Evolutionary conservation across 495 filamentous ascomycete species (phyloP).

Genomic region (Tuber magnatum): DNA sequence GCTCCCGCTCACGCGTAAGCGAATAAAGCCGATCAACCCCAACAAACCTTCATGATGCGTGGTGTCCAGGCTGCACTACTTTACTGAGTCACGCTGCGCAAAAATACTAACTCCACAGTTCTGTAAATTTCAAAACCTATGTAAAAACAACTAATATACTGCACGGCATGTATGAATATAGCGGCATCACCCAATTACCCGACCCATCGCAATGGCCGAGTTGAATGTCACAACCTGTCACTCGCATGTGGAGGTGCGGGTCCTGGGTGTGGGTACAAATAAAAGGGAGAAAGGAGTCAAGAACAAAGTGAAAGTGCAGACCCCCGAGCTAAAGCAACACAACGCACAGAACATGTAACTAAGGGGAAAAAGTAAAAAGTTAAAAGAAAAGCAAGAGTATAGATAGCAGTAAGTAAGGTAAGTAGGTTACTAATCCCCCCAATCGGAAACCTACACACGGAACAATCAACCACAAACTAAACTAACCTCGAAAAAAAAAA

Average conservation of each 20-base stretch:
- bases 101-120: neutral
- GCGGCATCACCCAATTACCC: neutral
- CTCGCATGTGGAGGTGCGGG: neutral
- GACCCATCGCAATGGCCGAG: neutral
- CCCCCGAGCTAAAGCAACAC: neutral
- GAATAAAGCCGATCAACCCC: neutral
- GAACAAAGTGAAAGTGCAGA: neutral
- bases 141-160: neutral
- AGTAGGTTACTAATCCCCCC: neutral
- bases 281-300: neutral
- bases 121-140: neutral
- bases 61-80: neutral
- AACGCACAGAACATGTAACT: neutral
- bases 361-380: neutral
- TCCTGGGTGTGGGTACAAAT: neutral
- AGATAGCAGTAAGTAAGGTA: neutral
- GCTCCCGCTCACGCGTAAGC: neutral
- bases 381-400: neutral
- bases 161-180: constrained; percentile 4
- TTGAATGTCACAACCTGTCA: neutral
- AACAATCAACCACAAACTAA: neutral
- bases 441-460: neutral
- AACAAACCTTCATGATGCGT: neutral
- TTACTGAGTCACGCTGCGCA: neutral
- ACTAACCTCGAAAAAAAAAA: neutral